Conservation (phyloP, 768 basidiomycete genomes). For the Rhodotorula paludigena region DNA sequence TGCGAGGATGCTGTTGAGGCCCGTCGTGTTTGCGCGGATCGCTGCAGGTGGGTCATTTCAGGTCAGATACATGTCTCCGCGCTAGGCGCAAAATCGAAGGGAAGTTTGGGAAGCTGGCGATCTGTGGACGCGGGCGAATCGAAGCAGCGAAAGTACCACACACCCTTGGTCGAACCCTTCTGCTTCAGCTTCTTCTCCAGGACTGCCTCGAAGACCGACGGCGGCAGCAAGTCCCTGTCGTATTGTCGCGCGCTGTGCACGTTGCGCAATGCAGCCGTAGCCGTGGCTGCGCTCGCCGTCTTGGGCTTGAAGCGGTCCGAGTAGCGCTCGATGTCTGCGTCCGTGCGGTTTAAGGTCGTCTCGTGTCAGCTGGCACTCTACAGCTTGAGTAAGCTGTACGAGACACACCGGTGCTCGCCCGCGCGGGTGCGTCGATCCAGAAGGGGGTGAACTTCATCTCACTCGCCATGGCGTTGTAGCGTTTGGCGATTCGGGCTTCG, state of each 20-base stretch:
- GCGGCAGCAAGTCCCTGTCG: constrained; percentile 30
- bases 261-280: not conserved
- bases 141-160: too few species aligned
- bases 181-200: constrained; percentile 22
- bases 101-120: too few species aligned
- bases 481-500: constrained; percentile 22
- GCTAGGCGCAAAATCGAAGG: too few species aligned
- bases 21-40: not conserved
- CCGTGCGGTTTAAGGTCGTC: too few species aligned
- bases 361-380: too few species aligned
- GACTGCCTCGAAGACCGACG: constrained; percentile 24
- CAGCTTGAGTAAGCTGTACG: not conserved
- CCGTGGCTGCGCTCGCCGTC: constrained; percentile 4
- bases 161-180: constrained; percentile 5
- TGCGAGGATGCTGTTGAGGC: constrained; percentile 9
- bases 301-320: constrained; percentile 36
- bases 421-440: constrained; percentile 29
- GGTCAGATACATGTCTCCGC: too few species aligned
- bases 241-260: constrained; percentile 14
- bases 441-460: constrained; percentile 34
- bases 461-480: constrained; percentile 23
- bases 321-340: constrained; percentile 34
- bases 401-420: constrained; percentile 27
- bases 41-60: not conserved
- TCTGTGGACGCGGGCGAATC: too few species aligned